Base-by-base conservation (phyloP, 1,284 basidiomycete genomes). In the Vanrija humicola region DNA sequence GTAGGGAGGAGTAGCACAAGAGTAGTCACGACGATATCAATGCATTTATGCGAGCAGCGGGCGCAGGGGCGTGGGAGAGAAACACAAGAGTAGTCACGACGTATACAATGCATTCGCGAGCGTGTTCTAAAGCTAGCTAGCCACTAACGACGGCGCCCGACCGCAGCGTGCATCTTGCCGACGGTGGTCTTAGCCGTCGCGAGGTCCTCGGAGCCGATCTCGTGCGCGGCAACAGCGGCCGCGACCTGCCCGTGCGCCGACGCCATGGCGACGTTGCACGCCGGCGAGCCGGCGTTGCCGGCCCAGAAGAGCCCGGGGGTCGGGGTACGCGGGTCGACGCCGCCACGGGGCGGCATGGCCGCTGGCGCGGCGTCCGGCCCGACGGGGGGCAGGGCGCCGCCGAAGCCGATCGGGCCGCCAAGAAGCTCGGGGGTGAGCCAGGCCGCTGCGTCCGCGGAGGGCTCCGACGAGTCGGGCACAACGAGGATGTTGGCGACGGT, bases 241-340 rank as follows among this genome's bases (percentile, higher is more conserved):
- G 65, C 65, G 26, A 50, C 47, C 54, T 64, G 63, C 16, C 66
- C 67, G 43, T 69, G 67, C 19, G 61, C 58, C 0, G 58, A 56
- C 43, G 55, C 55, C 16, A 65, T 19, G 8, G 61, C 52, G 21
- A 66, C 56, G 53, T 69, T 69, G 10, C 54, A 64, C 50, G 51
- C 46, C 4, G 56, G 42, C 23, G 53, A 56, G 0, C 67, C 67
- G 38, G 56, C 54, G 47, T 67, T 69, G 2, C 67, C 67, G 7
- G 67, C 66, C 66, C 67, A 69, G 52, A 66, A 67, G 48, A 69
- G 26, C 2, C 67, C 67, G 2, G 47, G 50, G 4, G 64, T 51
- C 3, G 50, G 16, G 4, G 67, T 69, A 3, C 56, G 57, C 10
- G 67, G 65, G 43, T 65, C 63, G 48, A 66, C 65, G n/a, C 67